These are phyloP conservation scores for Leucocoprinus sp. DNA, from an alignment of 768 basidiomycete species.

Conservation along the genomic window DNA sequence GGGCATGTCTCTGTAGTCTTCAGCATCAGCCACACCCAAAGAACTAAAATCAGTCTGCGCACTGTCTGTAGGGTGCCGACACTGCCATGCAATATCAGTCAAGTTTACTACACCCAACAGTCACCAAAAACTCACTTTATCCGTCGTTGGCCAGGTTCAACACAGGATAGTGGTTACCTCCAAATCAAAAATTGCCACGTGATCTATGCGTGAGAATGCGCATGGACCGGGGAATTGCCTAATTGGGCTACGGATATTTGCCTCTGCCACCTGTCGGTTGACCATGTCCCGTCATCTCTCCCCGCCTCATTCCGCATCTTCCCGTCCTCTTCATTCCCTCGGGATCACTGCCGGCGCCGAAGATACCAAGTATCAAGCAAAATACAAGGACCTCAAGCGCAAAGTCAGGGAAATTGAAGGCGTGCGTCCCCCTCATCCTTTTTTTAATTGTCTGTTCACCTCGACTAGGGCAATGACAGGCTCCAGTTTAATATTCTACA, in stretches of 20 bases:
- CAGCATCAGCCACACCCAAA: no score
- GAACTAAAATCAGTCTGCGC: slow-evolving; percentile 25
- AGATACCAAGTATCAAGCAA: slow-evolving; percentile 79
- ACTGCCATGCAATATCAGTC: slow-evolving; percentile 27
- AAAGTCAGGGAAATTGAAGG: slow-evolving; percentile 83
- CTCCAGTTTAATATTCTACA: slow-evolving; percentile 73
- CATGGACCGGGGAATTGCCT: slow-evolving; percentile 9
- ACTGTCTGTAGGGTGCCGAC: slow-evolving; percentile 61
- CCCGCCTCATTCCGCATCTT: slow-evolving; percentile 25
- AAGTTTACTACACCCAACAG: neutral
- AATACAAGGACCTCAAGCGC: slow-evolving; percentile 82
- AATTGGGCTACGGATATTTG: slow-evolving; percentile 12
- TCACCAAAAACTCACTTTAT: slow-evolving; percentile 7
- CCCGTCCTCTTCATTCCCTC: slow-evolving; percentile 42
- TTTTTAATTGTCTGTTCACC: slow-evolving; percentile 14
- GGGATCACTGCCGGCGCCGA: slow-evolving; percentile 76
- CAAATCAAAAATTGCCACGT: no score
- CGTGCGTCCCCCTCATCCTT: slow-evolving; percentile 36
- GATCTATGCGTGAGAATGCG: neutral
- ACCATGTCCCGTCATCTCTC: slow-evolving; percentile 64
- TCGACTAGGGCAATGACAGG: slow-evolving; percentile 76
- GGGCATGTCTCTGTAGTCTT: slow-evolving; percentile 80
- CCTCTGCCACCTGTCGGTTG: slow-evolving; percentile 32
- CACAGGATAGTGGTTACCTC: no score
- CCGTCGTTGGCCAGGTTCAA: no score